Conservation (phyloP, 345 rosid species). For the Populus pruinosa region DNA sequence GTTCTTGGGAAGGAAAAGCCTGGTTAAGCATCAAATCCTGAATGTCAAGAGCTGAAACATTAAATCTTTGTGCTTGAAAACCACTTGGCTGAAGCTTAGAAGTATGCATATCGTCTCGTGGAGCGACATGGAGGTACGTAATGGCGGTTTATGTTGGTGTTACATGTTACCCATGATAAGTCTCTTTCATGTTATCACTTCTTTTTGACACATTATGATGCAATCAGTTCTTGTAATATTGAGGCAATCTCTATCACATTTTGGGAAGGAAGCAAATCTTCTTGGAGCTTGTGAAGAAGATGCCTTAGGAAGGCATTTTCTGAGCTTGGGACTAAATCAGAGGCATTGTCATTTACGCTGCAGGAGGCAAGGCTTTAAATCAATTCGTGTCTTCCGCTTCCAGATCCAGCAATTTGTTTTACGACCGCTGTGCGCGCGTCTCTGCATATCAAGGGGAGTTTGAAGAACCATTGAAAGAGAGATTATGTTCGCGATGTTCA, state of each 20-base stretch:
- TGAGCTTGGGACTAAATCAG: constrained; percentile 87
- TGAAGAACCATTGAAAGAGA: constrained; percentile 91
- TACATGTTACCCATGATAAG: not conserved
- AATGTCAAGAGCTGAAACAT: constrained; percentile 85
- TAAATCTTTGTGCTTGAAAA: constrained; percentile 93
- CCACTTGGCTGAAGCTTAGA: constrained; percentile 93
- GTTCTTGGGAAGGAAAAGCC: constrained; percentile 97
- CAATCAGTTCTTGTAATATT: constrained; percentile 8
- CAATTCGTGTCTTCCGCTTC: not conserved
- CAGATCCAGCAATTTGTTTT: not conserved
- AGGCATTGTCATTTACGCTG: constrained; percentile 61
- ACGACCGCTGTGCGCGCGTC: not conserved
- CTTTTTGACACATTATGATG: not conserved
- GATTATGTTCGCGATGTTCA: constrained; percentile 79
- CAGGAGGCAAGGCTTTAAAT: constrained; percentile 59
- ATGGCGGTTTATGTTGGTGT: not conserved
- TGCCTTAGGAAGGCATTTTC: constrained; percentile 74
- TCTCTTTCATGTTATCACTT: not conserved
- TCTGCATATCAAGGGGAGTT: constrained; percentile 49
- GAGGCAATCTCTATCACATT: constrained; percentile 83
- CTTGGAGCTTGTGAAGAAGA: constrained; percentile 90
- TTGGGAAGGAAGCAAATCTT: constrained; percentile 88
- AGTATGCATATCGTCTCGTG: constrained; percentile 93
- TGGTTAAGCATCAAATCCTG: constrained; percentile 89
- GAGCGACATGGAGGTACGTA: constrained; percentile 84